Percentiles rank a stretch among this genome's conserved stretches.
Evolutionary conservation across 164 flowering plant genomes (phyloP).

Genomic region (Umbilicus rupestris): DNA sequence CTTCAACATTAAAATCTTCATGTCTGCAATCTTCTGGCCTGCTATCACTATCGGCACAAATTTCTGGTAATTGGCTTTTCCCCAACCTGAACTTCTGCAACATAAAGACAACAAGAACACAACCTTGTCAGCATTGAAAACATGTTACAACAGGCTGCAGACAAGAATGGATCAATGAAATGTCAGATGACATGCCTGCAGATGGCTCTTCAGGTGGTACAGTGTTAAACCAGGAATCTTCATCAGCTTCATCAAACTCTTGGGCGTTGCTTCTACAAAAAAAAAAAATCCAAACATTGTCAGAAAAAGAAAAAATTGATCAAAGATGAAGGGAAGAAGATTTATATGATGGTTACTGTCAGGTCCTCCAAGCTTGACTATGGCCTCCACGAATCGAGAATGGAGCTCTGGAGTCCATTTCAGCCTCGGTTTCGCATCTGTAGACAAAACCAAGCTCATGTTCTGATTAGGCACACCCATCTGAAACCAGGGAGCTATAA

Average conservation of each 20-base stretch:
- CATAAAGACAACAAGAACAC: slow-evolving; percentile 7
- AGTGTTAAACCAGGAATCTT: slow-evolving; percentile 74
- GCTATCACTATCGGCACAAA: slow-evolving; percentile 29
- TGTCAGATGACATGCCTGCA: slow-evolving; percentile 45
- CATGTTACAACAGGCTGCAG: neutral
- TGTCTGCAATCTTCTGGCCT: slow-evolving; percentile 41
- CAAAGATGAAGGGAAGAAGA: neutral
- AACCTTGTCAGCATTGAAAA: neutral
- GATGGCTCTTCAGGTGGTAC: slow-evolving; percentile 90
- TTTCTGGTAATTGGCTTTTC: slow-evolving; percentile 47
- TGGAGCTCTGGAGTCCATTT: slow-evolving; percentile 88
- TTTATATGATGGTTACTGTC: slow-evolving; percentile 35
- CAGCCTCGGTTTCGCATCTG: slow-evolving; percentile 81
- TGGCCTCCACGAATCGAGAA: slow-evolving; percentile 55
- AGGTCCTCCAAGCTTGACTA: slow-evolving; percentile 63
- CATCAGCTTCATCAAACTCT: slow-evolving; percentile 80
- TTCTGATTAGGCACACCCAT: slow-evolving; percentile 30
- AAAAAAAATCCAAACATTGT: neutral
- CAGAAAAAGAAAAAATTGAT: neutral
- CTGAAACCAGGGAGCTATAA: slow-evolving; percentile 8
- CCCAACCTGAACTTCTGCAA: slow-evolving; percentile 87
- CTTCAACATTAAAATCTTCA: slow-evolving; percentile 17
- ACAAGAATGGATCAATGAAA: neutral
- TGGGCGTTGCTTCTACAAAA: slow-evolving; percentile 85
- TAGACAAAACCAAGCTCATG: slow-evolving; percentile 56